Percentiles rank a stretch among this genome's conserved stretches.
Evolutionary conservation across 2,329 filamentous ascomycete species (phyloP).

Genomic region (Diaporthe nobilis): DNA sequence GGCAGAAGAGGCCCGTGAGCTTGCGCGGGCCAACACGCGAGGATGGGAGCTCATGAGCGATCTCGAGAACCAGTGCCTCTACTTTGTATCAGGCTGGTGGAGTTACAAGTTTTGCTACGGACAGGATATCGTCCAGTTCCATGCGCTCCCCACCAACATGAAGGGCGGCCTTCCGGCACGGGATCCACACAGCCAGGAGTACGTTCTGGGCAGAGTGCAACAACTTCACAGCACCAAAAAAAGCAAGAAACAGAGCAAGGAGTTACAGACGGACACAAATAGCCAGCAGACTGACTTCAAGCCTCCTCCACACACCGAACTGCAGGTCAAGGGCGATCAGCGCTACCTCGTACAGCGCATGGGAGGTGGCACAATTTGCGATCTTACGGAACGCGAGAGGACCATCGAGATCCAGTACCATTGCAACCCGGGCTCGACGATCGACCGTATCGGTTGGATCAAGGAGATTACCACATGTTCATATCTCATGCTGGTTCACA

Average conservation of each 20-base stretch:
- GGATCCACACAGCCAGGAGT: slow-evolving; percentile 82
- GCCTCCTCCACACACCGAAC: slow-evolving; percentile 67
- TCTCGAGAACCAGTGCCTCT: slow-evolving; percentile 85
- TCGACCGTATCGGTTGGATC: slow-evolving; percentile 89
- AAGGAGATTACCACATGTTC: slow-evolving; percentile 93
- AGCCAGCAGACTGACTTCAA: slow-evolving; percentile 41
- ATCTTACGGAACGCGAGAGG: slow-evolving; percentile 84
- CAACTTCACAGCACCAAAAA: slow-evolving; percentile 47
- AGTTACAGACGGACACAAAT: slow-evolving; percentile 50
- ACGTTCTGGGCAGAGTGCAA: slow-evolving; percentile 76
- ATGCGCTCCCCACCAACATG: slow-evolving; percentile 78
- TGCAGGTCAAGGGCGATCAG: slow-evolving; percentile 87
- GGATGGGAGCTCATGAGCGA: slow-evolving; percentile 85
- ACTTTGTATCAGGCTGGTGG: slow-evolving; percentile 91
- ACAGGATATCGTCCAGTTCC: slow-evolving; percentile 89
- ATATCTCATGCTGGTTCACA: slow-evolving; percentile 94
- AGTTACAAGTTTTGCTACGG: slow-evolving; percentile 96
- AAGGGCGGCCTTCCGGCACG: slow-evolving; percentile 82
- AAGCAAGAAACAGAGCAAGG: slow-evolving; percentile 45
- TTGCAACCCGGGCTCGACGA: slow-evolving; percentile 81
- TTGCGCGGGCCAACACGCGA: slow-evolving; percentile 80
- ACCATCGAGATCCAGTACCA: slow-evolving; percentile 87
- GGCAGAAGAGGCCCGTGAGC: slow-evolving; percentile 84
- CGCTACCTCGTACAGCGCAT: slow-evolving; percentile 89
- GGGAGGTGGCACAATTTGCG: slow-evolving; percentile 84